phyloP scores from a whole-genome alignment of 139 green algal species.

The Chlorella sorokiniana region DNA sequence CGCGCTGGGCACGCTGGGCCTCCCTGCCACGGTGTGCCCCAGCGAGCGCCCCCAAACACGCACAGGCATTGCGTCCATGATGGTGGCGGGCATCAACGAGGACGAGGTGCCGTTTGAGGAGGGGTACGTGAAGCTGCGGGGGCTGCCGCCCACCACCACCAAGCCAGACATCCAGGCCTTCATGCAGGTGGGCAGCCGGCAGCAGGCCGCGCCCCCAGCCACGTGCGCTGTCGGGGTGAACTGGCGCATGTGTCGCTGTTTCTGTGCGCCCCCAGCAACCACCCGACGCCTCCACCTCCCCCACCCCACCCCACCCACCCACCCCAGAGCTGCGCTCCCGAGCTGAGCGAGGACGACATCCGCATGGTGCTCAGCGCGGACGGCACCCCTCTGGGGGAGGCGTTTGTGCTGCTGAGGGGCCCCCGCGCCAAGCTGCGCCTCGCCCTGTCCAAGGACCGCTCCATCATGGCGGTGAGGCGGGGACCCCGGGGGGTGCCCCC shows the following conservation, averaged over 20 bases:
- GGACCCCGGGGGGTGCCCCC: background rate
- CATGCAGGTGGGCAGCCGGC: conserved; percentile 36
- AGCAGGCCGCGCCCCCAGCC: background rate
- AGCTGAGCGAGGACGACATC: conserved; percentile 44
- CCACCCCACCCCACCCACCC: no score
- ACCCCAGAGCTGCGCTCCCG: conserved; percentile 34
- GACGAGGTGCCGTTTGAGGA: conserved; percentile 61
- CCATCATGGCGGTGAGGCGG: conserved; percentile 39
- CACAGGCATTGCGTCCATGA: conserved; percentile 36
- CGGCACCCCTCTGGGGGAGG: conserved; percentile 53
- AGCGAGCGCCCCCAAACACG: background rate
- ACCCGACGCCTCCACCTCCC: background rate
- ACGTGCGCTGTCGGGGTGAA: background rate
- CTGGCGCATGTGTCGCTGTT: background rate
- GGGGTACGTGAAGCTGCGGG: conserved; percentile 60
- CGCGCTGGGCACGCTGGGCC: background rate
- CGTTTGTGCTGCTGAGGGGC: conserved; percentile 50
- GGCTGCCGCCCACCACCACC: conserved; percentile 46
- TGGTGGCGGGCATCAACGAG: conserved; percentile 45
- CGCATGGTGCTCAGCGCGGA: conserved; percentile 49
- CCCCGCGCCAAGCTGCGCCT: conserved; percentile 44
- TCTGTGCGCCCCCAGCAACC: background rate
- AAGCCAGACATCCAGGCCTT: conserved; percentile 55
- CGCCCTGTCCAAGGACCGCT: conserved; percentile 48
- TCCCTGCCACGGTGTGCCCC: background rate